Evolutionary conservation across 768 basidiomycete species (phyloP).

Genomic region (Tylopilus sp.): DNA sequence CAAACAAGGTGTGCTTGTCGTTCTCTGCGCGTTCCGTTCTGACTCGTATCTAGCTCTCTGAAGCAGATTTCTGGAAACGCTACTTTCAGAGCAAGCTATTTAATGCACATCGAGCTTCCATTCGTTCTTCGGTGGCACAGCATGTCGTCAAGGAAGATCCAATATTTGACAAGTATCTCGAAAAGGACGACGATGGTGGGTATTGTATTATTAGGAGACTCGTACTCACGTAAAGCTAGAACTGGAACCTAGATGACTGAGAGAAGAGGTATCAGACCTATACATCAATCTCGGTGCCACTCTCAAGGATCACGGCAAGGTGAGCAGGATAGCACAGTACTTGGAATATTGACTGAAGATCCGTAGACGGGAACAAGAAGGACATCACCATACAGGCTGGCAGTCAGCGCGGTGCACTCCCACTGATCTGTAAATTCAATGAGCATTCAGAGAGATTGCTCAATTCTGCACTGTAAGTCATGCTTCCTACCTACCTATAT

Average conservation of each 20-base stretch:
- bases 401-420: slow-evolving; percentile 79
- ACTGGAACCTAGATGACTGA: slow-evolving; percentile 70
- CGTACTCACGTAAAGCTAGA: slow-evolving; percentile 38
- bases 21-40: neutral
- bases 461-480: slow-evolving; percentile 68
- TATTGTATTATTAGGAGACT: slow-evolving; percentile 1
- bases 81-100: slow-evolving; percentile 97
- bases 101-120: slow-evolving; percentile 91
- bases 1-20: slow-evolving; percentile 56
- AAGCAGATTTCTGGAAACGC: slow-evolving; percentile 93
- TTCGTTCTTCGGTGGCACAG: slow-evolving; percentile 79
- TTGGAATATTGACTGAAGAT: neutral
- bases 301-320: slow-evolving; percentile 87
- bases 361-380: slow-evolving; percentile 75
- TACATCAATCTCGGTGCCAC: slow-evolving; percentile 88
- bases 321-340: slow-evolving; percentile 26
- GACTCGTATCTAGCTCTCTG: slow-evolving; percentile 58
- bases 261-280: slow-evolving; percentile 64
- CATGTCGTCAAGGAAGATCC: slow-evolving; percentile 87
- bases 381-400: slow-evolving; percentile 98
- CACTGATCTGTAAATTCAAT: slow-evolving; percentile 95
- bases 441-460: slow-evolving; percentile 92
- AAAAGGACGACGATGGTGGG: slow-evolving; percentile 91
- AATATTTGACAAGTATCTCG: slow-evolving; percentile 95
- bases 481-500: slow-evolving; percentile 1